Base-by-base conservation (phyloP, 192 early-diverging fungal species). In the Gaertneriomyces sp. region DNA sequence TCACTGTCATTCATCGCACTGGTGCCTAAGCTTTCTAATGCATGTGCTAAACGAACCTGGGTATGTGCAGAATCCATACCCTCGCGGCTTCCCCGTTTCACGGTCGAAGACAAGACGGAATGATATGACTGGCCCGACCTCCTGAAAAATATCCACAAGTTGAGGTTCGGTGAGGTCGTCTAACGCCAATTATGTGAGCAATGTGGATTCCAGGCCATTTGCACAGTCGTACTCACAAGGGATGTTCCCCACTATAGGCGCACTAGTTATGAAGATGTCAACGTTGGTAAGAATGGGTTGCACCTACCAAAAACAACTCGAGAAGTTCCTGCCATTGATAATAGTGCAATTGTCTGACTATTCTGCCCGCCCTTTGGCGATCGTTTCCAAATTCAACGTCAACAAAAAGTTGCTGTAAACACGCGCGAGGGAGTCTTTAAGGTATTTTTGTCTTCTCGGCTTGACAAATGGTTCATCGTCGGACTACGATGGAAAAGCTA, bases 11-110 rank as follows among this genome's bases (percentile, higher is more conserved):
- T 11, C 10, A 12, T 12, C 54, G 3, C 1, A 56, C 20, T 25
- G 1, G 54, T 25, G 25, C n/a, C 25, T 1, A 56, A 19, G 10
- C 25, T 11, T 12, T 3, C 1, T 25, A 12, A 1, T 56, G 12
- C 1, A 4, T 25, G 0, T 25, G 54, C 1, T 2, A 56, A 43
- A 43, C 42, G 11, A 60, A 88, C 88, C 88, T 59, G 88, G 81
- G 47, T 86, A 98, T 68, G 94, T 91, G 63, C 93, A 94, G 77
- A 95, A 96, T 14, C 96, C 96, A 80, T 88, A 98, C 11, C 96
- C 96, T 61, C 91, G 90, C 16, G 96, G 87, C 73, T 92, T 87
- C 69, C 90, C 82, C 51, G 85, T 82, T 7, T 93, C 92, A 17
- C 88, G 81, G 65, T 98, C 96, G 74, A 98, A 98, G 4, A 98